A percentile compares a stretch with the other conserved stretches of the same genome.
Conservation (phyloP, 257 asterid species). For the Anisodus acutangulus region DNA sequence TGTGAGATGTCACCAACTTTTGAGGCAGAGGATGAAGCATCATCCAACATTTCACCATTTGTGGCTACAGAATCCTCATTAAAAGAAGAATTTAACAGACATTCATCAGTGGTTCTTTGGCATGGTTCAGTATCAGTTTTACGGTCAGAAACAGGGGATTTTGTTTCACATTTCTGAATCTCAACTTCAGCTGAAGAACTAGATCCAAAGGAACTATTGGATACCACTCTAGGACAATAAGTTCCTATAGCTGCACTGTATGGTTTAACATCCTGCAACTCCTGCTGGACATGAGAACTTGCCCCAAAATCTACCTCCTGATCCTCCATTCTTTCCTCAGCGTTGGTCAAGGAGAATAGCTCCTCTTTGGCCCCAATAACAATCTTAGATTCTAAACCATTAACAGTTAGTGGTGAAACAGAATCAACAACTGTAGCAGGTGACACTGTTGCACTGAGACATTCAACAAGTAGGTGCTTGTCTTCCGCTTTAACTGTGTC, state of each 20-base stretch:
- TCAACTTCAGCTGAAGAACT: slow-evolving; percentile 23
- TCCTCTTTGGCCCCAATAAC: slow-evolving; percentile 38
- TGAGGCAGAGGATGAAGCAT: slow-evolving; percentile 38
- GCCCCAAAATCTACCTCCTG: slow-evolving; percentile 41
- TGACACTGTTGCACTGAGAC: slow-evolving; percentile 40
- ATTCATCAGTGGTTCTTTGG: slow-evolving; percentile 28
- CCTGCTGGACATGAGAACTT: slow-evolving; percentile 43
- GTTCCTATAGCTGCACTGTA: slow-evolving; percentile 38
- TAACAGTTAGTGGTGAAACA: slow-evolving; percentile 41
- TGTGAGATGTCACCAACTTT: slow-evolving; percentile 34
- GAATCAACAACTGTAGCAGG: slow-evolving; percentile 39
- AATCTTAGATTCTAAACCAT: slow-evolving; percentile 32
- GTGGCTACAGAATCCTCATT: slow-evolving; percentile 33
- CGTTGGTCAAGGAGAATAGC: slow-evolving; percentile 29
- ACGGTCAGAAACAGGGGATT: slow-evolving; percentile 39
- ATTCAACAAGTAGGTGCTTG: slow-evolving; percentile 43
- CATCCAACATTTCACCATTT: slow-evolving; percentile 34
- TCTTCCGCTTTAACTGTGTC: slow-evolving; percentile 42
- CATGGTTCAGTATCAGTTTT: slow-evolving; percentile 38
- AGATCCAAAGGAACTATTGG: slow-evolving; percentile 24
- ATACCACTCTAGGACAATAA: slow-evolving; percentile 34
- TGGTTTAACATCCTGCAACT: slow-evolving; percentile 36
- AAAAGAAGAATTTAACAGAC: slow-evolving; percentile 21
- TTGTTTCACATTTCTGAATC: slow-evolving; percentile 22
- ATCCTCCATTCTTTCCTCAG: slow-evolving; percentile 41